Evolutionary conservation across 495 filamentous ascomycete species (phyloP), one percentile per base, ranked within the genome.

Genomic region (Aspergillus sclerotioniger): DNA sequence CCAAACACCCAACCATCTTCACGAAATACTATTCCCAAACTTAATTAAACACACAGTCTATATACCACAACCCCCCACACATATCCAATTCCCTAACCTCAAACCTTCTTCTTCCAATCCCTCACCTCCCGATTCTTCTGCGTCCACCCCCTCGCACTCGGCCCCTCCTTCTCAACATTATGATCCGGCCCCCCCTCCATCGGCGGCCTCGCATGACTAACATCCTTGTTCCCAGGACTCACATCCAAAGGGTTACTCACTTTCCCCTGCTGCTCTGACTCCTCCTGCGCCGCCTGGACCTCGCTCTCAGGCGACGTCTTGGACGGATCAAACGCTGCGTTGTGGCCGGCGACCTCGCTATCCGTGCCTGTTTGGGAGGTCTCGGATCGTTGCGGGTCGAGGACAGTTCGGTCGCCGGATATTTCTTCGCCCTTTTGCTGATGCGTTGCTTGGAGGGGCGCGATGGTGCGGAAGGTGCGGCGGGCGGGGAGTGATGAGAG

Each of bases 281-380:
- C 79, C 54, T 70, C 60, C 59, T 62, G 72, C 48, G 63, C 72
- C 31, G 52, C 74, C 61, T 73, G 63, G 28, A 80, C 71, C 65
- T 86, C 76, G 31, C 69, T 63, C 67, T 87, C 81, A 0, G 87
- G 86, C 10, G 72, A 62, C 20, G 84, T 88, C 37, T 73, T 80
- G 17, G 69, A 66, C 0, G 86, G 85, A 63, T 88, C 76, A 60
- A 83, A 90, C 0, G 86, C 83, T 0, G 82, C 71, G 0, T 71
- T 64, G 32, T 76, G 74, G 10, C 68, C 63, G 10, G 82, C 79
- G 2, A 80, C 76, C 41, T 77, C 75, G 59, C 80, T 71, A 56
- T 88, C 84, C 8, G 80, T 82, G 5, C 80, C 85, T 31, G 77
- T 77, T 62, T 87, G 82, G 35, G 73, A 76, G 62, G 79, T 81